Evolutionary conservation across 805 yeast species (phyloP), one percentile per base, ranked within the genome.

Genomic region (Metschnikowia lunata): DNA sequence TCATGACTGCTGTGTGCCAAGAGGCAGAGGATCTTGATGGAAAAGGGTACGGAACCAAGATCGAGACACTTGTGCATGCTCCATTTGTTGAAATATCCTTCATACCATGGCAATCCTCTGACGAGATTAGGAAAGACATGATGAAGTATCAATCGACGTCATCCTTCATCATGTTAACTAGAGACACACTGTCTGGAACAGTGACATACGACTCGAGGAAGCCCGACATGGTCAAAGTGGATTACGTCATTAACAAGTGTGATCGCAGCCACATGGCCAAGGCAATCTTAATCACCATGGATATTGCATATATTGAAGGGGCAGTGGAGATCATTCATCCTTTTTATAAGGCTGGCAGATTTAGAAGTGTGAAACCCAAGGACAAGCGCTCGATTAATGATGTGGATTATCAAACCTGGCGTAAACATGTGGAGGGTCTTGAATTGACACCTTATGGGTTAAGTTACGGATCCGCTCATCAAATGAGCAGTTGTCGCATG

Each of bases 401-500:
- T 50, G 34, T 49, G 5, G 80, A 76, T 45, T 78, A 64, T 50
- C 69, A 60, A 26, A 51, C 43, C 14, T 71, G 71, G 71, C 61
- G 73, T 49, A 46, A 51, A 15, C 43, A 46, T 15, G 62, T 61
- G 8, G 61, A 57, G 9, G 56, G 56, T n/a, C 54, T 54, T 13
- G 61, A 63, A 6, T 51, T 68, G 39, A 54, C 58, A 12, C 6
- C 45, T n/a, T 69, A 54, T 42, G 67, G 66, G 5, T 47, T 66
- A 4, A 39, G 58, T 3, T 60, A 63, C 45, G 81, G 80, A 11
- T 62, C 72, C 2, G 82, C 82, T 12, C 81, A 76, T 57, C 82
- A 76, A 56, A 76, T 76, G 80, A 64, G 73, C 36, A 53, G 74
- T 8, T 74, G 80, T 57, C 64, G 80, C 39, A 74, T 76, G 69